phyloP scores from a whole-genome alignment of 2,329 filamentous ascomycete genomes.

The Thielaviopsis populi region DNA sequence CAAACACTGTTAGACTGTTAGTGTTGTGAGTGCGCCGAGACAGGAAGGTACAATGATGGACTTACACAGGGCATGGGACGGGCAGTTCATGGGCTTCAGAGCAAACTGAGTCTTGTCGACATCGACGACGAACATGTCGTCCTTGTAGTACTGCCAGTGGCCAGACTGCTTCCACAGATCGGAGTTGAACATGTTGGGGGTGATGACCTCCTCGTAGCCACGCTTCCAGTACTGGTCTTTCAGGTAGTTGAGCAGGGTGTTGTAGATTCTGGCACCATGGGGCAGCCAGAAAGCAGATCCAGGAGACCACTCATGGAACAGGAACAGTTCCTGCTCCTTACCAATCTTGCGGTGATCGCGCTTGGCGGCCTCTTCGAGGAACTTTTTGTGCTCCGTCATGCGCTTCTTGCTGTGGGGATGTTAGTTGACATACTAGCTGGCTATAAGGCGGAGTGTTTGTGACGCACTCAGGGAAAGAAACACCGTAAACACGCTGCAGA shows the following conservation, averaged over 20 bases:
- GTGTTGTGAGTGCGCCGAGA: not conserved
- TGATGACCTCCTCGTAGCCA: constrained; percentile 87
- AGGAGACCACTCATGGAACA: constrained; percentile 89
- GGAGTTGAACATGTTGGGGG: constrained; percentile 88
- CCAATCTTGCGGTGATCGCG: constrained; percentile 90
- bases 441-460: not conserved
- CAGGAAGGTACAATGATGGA: not conserved
- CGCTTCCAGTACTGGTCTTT: constrained; percentile 82
- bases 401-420: constrained; percentile 53
- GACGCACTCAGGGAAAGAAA: constrained; percentile 49
- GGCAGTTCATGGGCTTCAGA: constrained; percentile 97
- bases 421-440: constrained; percentile 5
- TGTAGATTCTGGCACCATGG: constrained; percentile 86
- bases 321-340: constrained; percentile 91
- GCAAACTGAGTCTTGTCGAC: constrained; percentile 59
- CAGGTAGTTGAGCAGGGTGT: constrained; percentile 68
- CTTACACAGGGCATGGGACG: constrained; percentile 55
- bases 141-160: constrained; percentile 73
- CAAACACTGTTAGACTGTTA: constrained; percentile 16
- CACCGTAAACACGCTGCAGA: constrained; percentile 88
- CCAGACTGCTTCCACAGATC: constrained; percentile 88
- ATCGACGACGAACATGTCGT: constrained; percentile 72
- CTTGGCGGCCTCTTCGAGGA: constrained; percentile 95
- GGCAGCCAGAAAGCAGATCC: constrained; percentile 87
- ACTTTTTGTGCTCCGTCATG: constrained; percentile 84